Base-by-base conservation (phyloP, 176 grass and related monocot genomes). In the Raddia guianensis region DNA sequence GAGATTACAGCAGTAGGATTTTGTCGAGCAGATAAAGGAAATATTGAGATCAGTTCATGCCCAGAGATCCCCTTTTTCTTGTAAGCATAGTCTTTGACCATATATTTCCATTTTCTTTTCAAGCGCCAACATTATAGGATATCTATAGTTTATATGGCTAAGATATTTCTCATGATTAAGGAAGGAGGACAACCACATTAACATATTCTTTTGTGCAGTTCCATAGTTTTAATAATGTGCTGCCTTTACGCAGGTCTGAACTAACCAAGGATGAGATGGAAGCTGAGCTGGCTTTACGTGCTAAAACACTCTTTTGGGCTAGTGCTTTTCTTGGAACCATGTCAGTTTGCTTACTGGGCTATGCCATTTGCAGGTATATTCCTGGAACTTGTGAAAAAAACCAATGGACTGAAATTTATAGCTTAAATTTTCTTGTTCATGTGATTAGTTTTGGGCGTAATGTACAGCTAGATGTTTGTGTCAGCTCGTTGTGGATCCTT, bases 41-140 rank as follows among this genome's bases (percentile, higher is more conserved):
- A 12, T 72, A 42, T 93, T 37, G 92, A 91, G 87, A 91, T 95
- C 56, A 91, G 74, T 63, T 85, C 86, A 12, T 93, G 84, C 51
- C 72, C 90, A 85, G 90, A 99, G 6, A 65, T 95, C 49, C 92
- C 90, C 27, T 99, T 79, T 90, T 99, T 99, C 90, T 86, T 99
- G 96, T 99, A 99, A 95, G 90, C 20, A 72, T 73, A 43, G 8
- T 82, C 37, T 81, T 70, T 70, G 71, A 12, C 35, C 42, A 62
- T 63, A 62, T 58, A 4, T 32, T 80, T 80, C 53, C 5, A 5
- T 55, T n/a, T 75, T 44, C 9, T 71, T 48, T 72, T 21, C 16
- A 75, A 19, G 9, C 46, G 63, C 9, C 35, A 56, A 52, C 51
- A 76, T 65, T 71, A 32, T 7, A 76, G 47, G 47, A 78, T 27